Conservation (phyloP, 805 yeast species). For the Zygotorulaspora chibaensis region DNA sequence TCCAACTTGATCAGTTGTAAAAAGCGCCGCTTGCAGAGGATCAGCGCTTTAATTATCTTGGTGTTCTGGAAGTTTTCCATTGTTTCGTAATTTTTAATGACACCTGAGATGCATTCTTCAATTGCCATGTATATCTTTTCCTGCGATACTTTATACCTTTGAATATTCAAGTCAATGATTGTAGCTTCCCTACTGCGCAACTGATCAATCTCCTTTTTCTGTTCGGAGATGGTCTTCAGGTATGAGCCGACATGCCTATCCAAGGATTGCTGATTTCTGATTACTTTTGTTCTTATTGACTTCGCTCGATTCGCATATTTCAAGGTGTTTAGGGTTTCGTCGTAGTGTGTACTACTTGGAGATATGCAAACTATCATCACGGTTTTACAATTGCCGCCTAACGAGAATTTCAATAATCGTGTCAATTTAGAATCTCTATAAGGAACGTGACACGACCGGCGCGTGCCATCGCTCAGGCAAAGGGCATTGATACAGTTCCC, state of each 20-base stretch:
- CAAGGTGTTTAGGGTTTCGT: slow-evolving; percentile 86
- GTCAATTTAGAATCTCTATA: slow-evolving; percentile 90
- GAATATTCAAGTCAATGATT: slow-evolving; percentile 39
- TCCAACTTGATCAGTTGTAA: slow-evolving; percentile 43
- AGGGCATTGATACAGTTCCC: slow-evolving; percentile 94
- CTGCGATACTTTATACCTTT: slow-evolving; percentile 35
- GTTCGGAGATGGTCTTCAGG: slow-evolving; percentile 78
- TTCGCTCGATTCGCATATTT: slow-evolving; percentile 91
- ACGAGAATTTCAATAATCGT: slow-evolving; percentile 75
- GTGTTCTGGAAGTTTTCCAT: slow-evolving; percentile 44
- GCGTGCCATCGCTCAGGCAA: slow-evolving; percentile 61
- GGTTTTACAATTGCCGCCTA: slow-evolving; percentile 93
- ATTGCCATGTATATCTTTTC: slow-evolving; percentile 40
- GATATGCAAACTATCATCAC: slow-evolving; percentile 94
- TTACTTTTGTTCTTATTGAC: slow-evolving; percentile 76
- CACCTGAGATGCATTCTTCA: slow-evolving; percentile 40
- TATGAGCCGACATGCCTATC: slow-evolving; percentile 84
- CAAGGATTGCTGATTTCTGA: slow-evolving; percentile 67
- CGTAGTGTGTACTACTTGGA: slow-evolving; percentile 83
- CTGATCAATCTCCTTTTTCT: slow-evolving; percentile 66
- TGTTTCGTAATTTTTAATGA: slow-evolving; percentile 39
- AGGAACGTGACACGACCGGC: slow-evolving; percentile 67
- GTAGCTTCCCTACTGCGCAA: slow-evolving; percentile 51
- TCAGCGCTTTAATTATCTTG: slow-evolving; percentile 38
- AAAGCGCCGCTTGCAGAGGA: slow-evolving; percentile 38